Conservation (phyloP, 148 eudicot species). For the Rhododendron henanense region DNA sequence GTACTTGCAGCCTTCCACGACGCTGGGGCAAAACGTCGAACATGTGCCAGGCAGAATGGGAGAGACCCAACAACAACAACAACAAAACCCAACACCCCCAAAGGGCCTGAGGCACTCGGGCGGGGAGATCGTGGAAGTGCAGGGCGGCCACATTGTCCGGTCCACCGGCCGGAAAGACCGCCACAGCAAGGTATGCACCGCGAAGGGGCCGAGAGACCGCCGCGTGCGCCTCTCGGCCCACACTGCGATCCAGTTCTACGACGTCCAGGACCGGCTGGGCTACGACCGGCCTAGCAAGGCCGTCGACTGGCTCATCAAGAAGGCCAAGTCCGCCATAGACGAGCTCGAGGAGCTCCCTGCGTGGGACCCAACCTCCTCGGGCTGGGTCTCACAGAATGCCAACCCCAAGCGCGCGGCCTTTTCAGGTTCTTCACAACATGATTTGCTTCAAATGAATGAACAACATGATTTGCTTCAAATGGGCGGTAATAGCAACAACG, state of each 20-base stretch:
- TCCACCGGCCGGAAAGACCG: constrained; percentile 84
- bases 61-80: constrained; percentile 22
- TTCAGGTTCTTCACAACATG: neutral
- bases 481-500: constrained; percentile 15
- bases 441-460: neutral
- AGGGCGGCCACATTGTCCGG: constrained; percentile 91
- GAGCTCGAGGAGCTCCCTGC: constrained; percentile 80
- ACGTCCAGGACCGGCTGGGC: constrained; percentile 82
- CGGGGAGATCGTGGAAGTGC: constrained; percentile 85
- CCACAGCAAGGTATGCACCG: constrained; percentile 89
- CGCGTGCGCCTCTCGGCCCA: constrained; percentile 81
- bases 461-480: neutral
- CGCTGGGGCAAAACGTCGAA: constrained; percentile 17
- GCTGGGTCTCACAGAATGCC: neutral
- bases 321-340: constrained; percentile 76
- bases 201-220: constrained; percentile 85
- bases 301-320: constrained; percentile 86
- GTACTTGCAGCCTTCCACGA: constrained; percentile 23
- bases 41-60: constrained; percentile 57
- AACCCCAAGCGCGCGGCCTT: neutral
- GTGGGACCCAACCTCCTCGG: constrained; percentile 54
- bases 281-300: constrained; percentile 92
- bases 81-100: constrained; percentile 7
- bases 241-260: constrained; percentile 90
- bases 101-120: constrained; percentile 42